Percentiles rank a stretch among this genome's conserved stretches.
phyloP scores from a whole-genome alignment of 139 green algal genomes.

The Zygnema circumcarinatum region DNA sequence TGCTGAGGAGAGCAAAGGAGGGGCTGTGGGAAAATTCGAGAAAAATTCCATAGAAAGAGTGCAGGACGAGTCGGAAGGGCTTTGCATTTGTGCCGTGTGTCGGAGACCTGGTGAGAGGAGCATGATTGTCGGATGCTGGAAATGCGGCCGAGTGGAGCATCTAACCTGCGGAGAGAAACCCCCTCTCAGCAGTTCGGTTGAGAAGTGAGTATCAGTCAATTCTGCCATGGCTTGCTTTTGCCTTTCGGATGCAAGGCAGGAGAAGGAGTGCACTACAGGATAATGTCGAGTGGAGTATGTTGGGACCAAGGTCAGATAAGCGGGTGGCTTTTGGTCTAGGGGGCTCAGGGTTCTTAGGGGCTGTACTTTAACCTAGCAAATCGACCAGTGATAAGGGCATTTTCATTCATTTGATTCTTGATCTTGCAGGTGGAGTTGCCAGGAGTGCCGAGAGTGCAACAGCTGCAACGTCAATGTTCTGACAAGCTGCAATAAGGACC shows the following conservation, averaged over 20 bases:
- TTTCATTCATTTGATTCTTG: too few relatives aligned
- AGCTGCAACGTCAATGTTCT: background rate
- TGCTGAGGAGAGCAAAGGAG: background rate
- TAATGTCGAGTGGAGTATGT: too few relatives aligned
- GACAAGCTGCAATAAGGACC: background rate
- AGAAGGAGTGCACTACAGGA: too few relatives aligned
- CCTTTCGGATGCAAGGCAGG: too few relatives aligned
- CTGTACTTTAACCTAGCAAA: too few relatives aligned
- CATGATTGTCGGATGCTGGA: background rate
- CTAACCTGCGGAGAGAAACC: background rate
- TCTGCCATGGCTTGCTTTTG: background rate
- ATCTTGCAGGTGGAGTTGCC: background rate
- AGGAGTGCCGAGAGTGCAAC: background rate
- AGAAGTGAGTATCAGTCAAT: background rate
- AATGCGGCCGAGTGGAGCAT: background rate
- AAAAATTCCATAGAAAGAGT: too few relatives aligned
- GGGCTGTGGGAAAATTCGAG: background rate
- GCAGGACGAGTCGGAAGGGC: background rate
- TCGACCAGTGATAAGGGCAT: too few relatives aligned
- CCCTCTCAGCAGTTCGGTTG: background rate
- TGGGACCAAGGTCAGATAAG: too few relatives aligned
- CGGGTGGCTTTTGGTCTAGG: too few relatives aligned
- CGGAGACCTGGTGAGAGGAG: background rate
- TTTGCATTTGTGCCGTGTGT: background rate
- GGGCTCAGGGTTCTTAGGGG: too few relatives aligned